Percentiles rank a stretch among this genome's conserved stretches.
Conservation (phyloP, 1,284 basidiomycete genomes). For the Golubevia sp. region DNA sequence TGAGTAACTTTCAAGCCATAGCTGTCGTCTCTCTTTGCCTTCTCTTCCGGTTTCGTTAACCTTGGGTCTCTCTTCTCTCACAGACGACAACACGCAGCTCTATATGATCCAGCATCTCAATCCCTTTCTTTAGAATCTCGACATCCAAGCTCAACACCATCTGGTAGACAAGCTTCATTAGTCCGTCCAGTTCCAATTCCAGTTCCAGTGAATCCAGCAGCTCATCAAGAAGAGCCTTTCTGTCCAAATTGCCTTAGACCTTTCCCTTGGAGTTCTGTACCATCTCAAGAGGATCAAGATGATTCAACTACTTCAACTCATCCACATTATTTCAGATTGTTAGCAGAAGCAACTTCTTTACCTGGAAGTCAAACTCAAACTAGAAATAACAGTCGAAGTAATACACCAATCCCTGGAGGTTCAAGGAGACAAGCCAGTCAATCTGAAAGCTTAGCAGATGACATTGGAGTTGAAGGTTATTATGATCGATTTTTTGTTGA, state of each 20-base stretch:
- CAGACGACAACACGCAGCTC: conserved; percentile 29
- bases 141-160: conserved; percentile 1
- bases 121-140: conserved; percentile 26
- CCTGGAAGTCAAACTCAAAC: conserved; percentile 5
- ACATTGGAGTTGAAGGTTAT: conserved; percentile 63
- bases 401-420: background rate
- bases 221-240: background rate
- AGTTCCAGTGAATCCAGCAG: background rate
- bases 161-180: conserved; percentile 1
- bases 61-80: background rate
- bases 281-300: background rate
- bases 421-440: conserved; percentile 9
- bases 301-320: conserved; percentile 15
- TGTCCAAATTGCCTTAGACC: conserved; percentile 31
- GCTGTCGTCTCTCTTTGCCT: background rate
- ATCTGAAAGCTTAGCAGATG: background rate
- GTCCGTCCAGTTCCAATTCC: background rate
- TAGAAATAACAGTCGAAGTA: background rate
- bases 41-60: background rate
- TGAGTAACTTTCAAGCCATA: background rate
- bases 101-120: conserved; percentile 30
- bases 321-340: background rate
- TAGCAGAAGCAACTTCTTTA: conserved; percentile 3
- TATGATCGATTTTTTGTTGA: conserved; percentile 80
- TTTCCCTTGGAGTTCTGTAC: background rate